These are phyloP conservation scores for Lunasporangiospora selenospora DNA, from an alignment of 192 early-diverging fungal species.

Conservation along the genomic window DNA sequence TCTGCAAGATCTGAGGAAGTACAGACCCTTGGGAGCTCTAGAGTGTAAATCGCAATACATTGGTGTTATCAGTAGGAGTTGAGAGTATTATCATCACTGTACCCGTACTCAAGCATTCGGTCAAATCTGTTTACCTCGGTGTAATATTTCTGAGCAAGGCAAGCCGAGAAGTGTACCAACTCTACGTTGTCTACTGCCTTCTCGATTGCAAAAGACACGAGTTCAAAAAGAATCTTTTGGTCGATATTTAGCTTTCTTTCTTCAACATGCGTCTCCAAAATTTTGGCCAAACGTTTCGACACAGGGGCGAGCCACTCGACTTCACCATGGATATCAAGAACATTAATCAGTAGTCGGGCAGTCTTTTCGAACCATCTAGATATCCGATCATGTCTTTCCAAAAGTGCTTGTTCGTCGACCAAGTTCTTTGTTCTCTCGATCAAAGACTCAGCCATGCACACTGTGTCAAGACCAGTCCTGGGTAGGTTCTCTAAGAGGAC, in stretches of 20 bases:
- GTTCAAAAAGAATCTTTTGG: constrained; percentile 39
- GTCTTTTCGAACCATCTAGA: constrained; percentile 33
- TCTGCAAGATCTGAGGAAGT: constrained; percentile 45
- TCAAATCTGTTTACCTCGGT: constrained; percentile 40
- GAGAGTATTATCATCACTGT: too few relatives aligned
- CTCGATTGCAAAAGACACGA: constrained; percentile 45
- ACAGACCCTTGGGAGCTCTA: constrained; percentile 42
- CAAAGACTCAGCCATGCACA: constrained; percentile 12
- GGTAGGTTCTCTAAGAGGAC: constrained; percentile 20
- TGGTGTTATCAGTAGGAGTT: too few relatives aligned
- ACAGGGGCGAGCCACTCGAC: constrained; percentile 40
- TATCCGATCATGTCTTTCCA: constrained; percentile 25
- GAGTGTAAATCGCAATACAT: too few relatives aligned
- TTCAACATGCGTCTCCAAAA: constrained; percentile 33
- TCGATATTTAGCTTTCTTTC: constrained; percentile 35
- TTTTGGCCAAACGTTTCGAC: constrained; percentile 24
- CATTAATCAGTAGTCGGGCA: constrained; percentile 20
- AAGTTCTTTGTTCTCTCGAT: constrained; percentile 19
- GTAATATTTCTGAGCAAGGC: constrained; percentile 46
- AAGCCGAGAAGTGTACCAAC: constrained; percentile 48
- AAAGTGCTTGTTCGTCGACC: background rate
- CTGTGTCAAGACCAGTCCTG: constrained; percentile 24
- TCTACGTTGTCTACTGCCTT: constrained; percentile 47
- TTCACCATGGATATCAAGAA: constrained; percentile 29
- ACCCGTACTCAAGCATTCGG: too few relatives aligned